Conservation (phyloP, 805 yeast species). For the Kazachstania africana region DNA sequence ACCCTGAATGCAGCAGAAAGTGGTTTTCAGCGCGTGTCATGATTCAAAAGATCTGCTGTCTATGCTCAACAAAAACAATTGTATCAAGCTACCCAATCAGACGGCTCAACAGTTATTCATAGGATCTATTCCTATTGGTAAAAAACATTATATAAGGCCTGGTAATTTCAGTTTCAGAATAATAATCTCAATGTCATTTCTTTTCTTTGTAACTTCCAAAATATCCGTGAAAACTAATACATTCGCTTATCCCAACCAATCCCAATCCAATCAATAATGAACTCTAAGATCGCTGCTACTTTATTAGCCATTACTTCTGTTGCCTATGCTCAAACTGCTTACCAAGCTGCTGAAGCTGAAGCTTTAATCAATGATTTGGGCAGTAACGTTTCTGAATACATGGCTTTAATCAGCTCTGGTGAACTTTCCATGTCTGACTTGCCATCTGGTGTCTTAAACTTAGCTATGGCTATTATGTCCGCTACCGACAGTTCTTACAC, state of each 20-base stretch:
- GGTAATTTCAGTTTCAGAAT: too few relatives aligned
- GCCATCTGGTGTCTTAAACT: constrained; percentile 15
- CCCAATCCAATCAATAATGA: constrained; percentile 3
- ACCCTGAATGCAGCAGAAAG: too few relatives aligned
- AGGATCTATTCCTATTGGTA: too few relatives aligned
- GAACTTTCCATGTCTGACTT: constrained; percentile 6
- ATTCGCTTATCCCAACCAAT: constrained; percentile 5
- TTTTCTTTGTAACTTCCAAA: too few relatives aligned
- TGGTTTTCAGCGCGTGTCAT: too few relatives aligned
- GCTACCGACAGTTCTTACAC: constrained; percentile 25
- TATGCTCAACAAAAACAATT: too few relatives aligned
- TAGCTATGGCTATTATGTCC: constrained; percentile 17
- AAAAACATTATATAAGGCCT: too few relatives aligned
- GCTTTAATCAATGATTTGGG: constrained; percentile 14
- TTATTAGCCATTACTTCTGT: constrained; percentile 12
- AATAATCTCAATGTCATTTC: too few relatives aligned
- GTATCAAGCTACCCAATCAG: too few relatives aligned
- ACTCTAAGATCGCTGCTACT: constrained; percentile 10
- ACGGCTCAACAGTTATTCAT: too few relatives aligned
- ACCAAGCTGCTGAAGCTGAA: constrained; percentile 14
- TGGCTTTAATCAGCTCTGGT: constrained; percentile 6
- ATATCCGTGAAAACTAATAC: constrained; percentile 4
- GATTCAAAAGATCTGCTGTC: too few relatives aligned
- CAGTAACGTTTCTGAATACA: constrained; percentile 9
- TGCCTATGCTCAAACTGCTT: constrained; percentile 10